Percentiles rank a stretch among this genome's conserved stretches.
phyloP scores from a whole-genome alignment of 2,329 filamentous ascomycete genomes.

The Chrysosporium keratinophilum region DNA sequence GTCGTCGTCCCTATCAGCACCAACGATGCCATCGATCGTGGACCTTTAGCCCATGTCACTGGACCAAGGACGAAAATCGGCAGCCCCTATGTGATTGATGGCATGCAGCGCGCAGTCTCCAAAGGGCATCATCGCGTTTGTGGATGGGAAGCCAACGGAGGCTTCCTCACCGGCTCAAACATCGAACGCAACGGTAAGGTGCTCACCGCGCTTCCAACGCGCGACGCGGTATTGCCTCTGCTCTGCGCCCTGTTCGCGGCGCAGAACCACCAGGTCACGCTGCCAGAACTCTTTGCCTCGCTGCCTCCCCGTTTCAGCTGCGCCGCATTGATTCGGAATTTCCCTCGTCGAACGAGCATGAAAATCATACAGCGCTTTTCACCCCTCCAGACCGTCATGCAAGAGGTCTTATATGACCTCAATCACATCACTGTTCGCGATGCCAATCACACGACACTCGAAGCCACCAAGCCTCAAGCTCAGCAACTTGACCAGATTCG shows the following conservation, averaged over 20 bases:
- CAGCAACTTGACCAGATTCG: background rate
- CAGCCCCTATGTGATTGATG: background rate
- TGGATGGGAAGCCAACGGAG: background rate
- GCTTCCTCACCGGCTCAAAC: background rate
- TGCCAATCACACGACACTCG: background rate
- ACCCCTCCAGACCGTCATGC: background rate
- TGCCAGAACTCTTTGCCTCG: background rate
- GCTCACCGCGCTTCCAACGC: background rate
- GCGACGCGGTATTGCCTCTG: background rate
- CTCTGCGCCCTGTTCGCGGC: background rate
- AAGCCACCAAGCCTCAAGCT: background rate
- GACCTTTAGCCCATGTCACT: background rate
- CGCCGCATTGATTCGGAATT: background rate
- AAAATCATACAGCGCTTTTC: background rate
- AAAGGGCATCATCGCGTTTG: background rate
- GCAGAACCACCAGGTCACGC: background rate
- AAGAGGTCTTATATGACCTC: background rate
- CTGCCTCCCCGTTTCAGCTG: background rate
- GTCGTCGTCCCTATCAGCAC: background rate
- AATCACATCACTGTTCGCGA: background rate
- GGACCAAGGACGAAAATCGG: background rate
- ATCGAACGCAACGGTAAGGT: background rate
- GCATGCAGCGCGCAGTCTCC: too few species aligned
- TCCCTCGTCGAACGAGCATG: background rate
- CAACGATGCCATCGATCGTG: background rate